Evolutionary conservation across 2,329 filamentous ascomycete genomes (phyloP).

Genomic region (Diplodia mutila): DNA sequence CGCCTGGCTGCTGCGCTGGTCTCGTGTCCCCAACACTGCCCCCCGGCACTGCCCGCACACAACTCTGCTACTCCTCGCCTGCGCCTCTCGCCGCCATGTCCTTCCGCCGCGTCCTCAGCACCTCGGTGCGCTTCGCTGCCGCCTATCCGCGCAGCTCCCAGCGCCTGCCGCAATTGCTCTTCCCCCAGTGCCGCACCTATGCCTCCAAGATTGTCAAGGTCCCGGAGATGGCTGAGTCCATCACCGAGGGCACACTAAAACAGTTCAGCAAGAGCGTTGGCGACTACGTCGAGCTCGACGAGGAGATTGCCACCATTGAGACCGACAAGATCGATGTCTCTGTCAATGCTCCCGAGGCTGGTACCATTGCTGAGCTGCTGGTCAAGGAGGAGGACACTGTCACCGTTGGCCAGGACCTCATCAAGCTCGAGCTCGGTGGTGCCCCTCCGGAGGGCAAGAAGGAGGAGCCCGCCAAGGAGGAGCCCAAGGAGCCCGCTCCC

Average conservation of each 20-base stretch:
- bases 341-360: slow-evolving; percentile 90
- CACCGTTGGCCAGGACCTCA: slow-evolving; percentile 86
- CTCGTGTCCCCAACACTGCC: not conserved
- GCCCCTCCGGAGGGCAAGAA: slow-evolving; percentile 57
- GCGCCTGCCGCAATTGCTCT: slow-evolving; percentile 33
- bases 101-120: slow-evolving; percentile 26
- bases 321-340: slow-evolving; percentile 99
- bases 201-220: slow-evolving; percentile 88
- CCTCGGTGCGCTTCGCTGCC: slow-evolving; percentile 29
- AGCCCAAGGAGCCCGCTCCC: slow-evolving; percentile 64
- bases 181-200: slow-evolving; percentile 43
- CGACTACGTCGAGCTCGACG: slow-evolving; percentile 91
- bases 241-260: slow-evolving; percentile 95
- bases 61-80: slow-evolving; percentile 1
- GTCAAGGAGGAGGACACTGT: slow-evolving; percentile 96
- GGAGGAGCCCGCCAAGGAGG: slow-evolving; percentile 56
- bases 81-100: slow-evolving; percentile 15
- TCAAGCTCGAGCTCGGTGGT: slow-evolving; percentile 75
- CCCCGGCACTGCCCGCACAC: not conserved
- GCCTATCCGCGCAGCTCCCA: slow-evolving; percentile 34
- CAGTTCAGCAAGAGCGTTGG: slow-evolving; percentile 93
- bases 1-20: slow-evolving; percentile 12
- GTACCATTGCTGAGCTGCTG: slow-evolving; percentile 88
- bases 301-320: slow-evolving; percentile 98
- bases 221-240: slow-evolving; percentile 97